These are phyloP conservation scores for Vachellia pachyceras DNA, from an alignment of 306 rosid species.

Conservation along the genomic window DNA sequence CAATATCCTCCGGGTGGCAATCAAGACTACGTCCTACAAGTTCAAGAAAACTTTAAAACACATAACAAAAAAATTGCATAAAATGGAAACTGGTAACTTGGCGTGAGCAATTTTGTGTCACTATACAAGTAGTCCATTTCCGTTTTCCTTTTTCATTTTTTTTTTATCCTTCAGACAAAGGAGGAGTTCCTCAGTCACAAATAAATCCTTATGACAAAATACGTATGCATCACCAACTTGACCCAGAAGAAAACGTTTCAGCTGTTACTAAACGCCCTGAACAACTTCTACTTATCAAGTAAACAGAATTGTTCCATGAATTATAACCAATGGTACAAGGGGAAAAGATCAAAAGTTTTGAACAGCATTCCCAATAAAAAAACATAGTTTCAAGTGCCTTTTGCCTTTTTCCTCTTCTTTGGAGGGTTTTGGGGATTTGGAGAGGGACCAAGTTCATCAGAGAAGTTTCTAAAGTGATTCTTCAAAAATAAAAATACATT, in stretches of 20 bases:
- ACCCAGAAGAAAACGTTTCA: not conserved
- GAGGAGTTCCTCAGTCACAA: not conserved
- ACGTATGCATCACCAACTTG: not conserved
- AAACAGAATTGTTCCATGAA: not conserved
- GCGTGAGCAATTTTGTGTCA: not conserved
- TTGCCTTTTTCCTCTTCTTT: not conserved
- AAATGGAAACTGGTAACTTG: not conserved
- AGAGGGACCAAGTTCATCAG: too few species aligned
- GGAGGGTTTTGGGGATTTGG: not conserved
- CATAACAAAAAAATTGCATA: not conserved
- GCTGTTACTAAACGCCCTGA: not conserved
- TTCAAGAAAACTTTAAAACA: not conserved
- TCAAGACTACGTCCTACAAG: slow-evolving; percentile 74
- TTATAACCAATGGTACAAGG: not conserved
- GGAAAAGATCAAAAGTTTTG: too few species aligned
- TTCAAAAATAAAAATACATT: not conserved
- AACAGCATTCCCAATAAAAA: not conserved
- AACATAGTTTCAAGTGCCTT: not conserved
- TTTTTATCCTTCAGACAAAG: not conserved
- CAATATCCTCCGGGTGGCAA: slow-evolving; percentile 87
- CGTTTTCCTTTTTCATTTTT: not conserved
- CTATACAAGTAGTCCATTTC: not conserved
- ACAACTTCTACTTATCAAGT: not conserved
- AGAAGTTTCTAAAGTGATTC: too few species aligned
- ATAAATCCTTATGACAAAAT: not conserved